Conservation (phyloP, 1,139 yeast species). For the Hyphopichia pseudoburtonii region DNA sequence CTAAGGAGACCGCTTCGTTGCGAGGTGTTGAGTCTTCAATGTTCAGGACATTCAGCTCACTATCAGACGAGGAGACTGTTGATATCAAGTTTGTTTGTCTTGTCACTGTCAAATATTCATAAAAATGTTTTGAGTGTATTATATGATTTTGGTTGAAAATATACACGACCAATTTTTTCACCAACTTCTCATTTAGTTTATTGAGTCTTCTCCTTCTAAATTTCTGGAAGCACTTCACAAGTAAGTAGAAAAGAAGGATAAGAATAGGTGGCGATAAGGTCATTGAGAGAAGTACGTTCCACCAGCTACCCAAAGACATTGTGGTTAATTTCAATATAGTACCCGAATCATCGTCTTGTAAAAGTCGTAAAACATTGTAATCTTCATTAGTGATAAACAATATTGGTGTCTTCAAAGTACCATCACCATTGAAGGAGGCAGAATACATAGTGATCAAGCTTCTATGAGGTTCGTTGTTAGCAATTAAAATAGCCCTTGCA, state of each 20-base stretch:
- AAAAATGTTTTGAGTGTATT: conserved; percentile 25
- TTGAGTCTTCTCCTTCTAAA: conserved; percentile 28
- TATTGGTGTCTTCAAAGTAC: conserved; percentile 33
- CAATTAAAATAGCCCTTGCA: conserved; percentile 38
- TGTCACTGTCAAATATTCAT: conserved; percentile 27
- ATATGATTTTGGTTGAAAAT: conserved; percentile 39
- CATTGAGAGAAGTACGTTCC: conserved; percentile 40
- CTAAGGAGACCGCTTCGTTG: neutral
- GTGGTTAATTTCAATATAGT: conserved; percentile 24
- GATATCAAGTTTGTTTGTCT: conserved; percentile 17
- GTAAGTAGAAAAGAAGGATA: conserved; percentile 34
- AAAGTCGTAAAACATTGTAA: conserved; percentile 20
- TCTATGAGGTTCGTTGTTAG: conserved; percentile 40
- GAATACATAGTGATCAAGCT: conserved; percentile 49
- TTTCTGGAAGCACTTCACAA: conserved; percentile 32
- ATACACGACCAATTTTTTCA: conserved; percentile 38
- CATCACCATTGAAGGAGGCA: conserved; percentile 38
- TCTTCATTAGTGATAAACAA: conserved; percentile 43
- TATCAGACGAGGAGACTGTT: conserved; percentile 4
- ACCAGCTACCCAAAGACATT: conserved; percentile 41
- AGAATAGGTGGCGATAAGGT: conserved; percentile 45
- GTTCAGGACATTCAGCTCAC: no score
- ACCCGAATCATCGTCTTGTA: conserved; percentile 10
- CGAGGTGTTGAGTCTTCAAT: neutral
- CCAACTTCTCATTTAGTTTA: conserved; percentile 33